Evolutionary conservation across 495 filamentous ascomycete species (phyloP).

Genomic region (Trichoderma asperelloides): DNA sequence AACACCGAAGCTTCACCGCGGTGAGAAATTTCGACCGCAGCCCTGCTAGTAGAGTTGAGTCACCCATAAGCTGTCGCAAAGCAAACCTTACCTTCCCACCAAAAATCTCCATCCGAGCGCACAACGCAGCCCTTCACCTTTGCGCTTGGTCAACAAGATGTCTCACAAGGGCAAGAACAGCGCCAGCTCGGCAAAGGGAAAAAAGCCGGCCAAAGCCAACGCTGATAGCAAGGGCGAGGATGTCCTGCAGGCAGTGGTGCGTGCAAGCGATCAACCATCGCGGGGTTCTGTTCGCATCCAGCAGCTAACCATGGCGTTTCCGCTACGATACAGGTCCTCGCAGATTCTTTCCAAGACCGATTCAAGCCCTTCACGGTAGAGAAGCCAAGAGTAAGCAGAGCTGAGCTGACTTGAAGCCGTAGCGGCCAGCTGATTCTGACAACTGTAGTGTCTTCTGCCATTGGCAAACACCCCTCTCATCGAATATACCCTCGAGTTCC

Average conservation of each 20-base stretch:
- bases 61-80: conserved; percentile 1
- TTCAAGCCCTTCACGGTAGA: conserved; percentile 87
- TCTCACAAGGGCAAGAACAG: conserved; percentile 36
- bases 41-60: not conserved
- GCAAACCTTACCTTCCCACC: not conserved
- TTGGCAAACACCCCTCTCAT: conserved; percentile 90
- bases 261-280: conserved; percentile 15
- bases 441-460: conserved; percentile 91
- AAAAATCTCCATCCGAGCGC: not conserved
- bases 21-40: conserved; percentile 4
- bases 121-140: not conserved
- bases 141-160: conserved; percentile 20
- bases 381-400: conserved; percentile 64
- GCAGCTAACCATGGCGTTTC: conserved; percentile 11
- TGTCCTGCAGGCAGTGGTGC: conserved; percentile 80
- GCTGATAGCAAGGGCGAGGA: conserved; percentile 69
- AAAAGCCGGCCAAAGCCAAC: conserved; percentile 42
- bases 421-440: conserved; percentile 9
- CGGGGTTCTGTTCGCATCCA: conserved; percentile 11
- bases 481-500: conserved; percentile 95
- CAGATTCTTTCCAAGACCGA: conserved; percentile 87
- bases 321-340: conserved; percentile 52
- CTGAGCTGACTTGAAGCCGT: not conserved
- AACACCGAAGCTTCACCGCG: conserved; percentile 5
- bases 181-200: conserved; percentile 38